A percentile compares a stretch with the other conserved stretches of the same genome.
Conservation (phyloP, 2,329 filamentous ascomycete species). For the Botrytis fragariae region DNA sequence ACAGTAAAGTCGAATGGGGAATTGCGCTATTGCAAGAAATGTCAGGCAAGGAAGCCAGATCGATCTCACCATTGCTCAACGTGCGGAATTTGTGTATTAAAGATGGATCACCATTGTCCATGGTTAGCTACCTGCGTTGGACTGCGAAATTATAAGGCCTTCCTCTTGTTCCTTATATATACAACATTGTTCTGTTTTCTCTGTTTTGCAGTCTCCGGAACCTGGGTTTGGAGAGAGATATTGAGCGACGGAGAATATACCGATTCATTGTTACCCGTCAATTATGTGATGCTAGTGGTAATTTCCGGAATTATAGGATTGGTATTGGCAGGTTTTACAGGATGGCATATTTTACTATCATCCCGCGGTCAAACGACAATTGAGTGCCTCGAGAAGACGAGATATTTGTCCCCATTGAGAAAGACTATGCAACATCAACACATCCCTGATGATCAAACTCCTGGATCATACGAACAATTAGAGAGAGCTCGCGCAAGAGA, state of each 20-base stretch:
- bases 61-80: slow-evolving; percentile 96
- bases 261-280: slow-evolving; percentile 79
- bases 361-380: slow-evolving; percentile 85
- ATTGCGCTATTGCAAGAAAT: slow-evolving; percentile 94
- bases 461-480: slow-evolving; percentile 46
- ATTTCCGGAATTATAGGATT: slow-evolving; percentile 87
- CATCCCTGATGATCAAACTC: slow-evolving; percentile 44
- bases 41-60: slow-evolving; percentile 90
- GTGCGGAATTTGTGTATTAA: slow-evolving; percentile 89
- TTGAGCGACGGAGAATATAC: slow-evolving; percentile 66
- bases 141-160: slow-evolving; percentile 91
- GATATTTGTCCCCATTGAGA: slow-evolving; percentile 80
- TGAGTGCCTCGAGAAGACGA: slow-evolving; percentile 91
- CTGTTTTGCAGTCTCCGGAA: slow-evolving; percentile 70
- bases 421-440: slow-evolving; percentile 66
- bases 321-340: slow-evolving; percentile 84
- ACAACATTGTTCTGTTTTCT: slow-evolving; percentile 82
- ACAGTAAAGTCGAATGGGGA: slow-evolving; percentile 92
- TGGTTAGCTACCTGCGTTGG: slow-evolving; percentile 97
- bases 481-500: slow-evolving; percentile 64
- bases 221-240: slow-evolving; percentile 85
- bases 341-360: slow-evolving; percentile 86
- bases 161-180: slow-evolving; percentile 88
- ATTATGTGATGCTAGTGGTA: slow-evolving; percentile 85
- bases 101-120: slow-evolving; percentile 99